Evolutionary conservation across 2,329 filamentous ascomycete species (phyloP).

Genomic region (Fusarium penzigii): DNA sequence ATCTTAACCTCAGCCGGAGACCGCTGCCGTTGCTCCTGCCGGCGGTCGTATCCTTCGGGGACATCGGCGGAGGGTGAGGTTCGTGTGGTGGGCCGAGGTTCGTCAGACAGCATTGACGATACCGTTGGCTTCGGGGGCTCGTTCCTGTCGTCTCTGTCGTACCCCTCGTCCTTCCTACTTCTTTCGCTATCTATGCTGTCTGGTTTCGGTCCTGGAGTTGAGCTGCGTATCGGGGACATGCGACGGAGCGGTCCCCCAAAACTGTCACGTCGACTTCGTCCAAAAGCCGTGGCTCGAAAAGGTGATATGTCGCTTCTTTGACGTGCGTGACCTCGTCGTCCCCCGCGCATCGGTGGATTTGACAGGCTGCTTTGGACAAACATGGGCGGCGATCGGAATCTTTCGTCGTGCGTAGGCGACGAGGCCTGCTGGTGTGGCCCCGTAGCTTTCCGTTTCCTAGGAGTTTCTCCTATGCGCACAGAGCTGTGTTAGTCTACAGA

Average conservation of each 20-base stretch:
- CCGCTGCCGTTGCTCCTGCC: constrained; percentile 10
- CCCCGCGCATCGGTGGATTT: constrained; percentile 24
- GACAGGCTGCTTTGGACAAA: constrained; percentile 31
- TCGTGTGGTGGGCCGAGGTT: constrained; percentile 15
- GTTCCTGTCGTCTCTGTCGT: too few relatives aligned
- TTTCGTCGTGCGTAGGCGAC: constrained; percentile 31
- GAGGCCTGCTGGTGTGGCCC: constrained; percentile 37
- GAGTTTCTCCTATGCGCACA: constrained; percentile 67
- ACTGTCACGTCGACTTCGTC: constrained; percentile 27
- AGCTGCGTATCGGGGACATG: constrained; percentile 27
- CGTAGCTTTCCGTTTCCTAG: constrained; percentile 80
- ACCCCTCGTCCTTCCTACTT: too few relatives aligned
- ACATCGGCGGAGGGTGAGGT: constrained; percentile 12
- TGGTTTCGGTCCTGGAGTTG: constrained; percentile 22
- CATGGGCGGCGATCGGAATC: constrained; percentile 36
- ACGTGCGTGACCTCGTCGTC: constrained; percentile 35
- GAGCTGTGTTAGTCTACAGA: constrained; percentile 41
- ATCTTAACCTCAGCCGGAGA: constrained; percentile 18
- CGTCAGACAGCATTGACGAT: constrained; percentile 35
- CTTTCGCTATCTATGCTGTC: constrained; percentile 28
- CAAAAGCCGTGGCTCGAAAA: constrained; percentile 31
- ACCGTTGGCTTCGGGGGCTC: constrained; percentile 37
- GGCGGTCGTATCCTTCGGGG: constrained; percentile 15
- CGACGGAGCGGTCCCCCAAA: constrained; percentile 28
- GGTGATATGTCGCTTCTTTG: constrained; percentile 41